Conservation (phyloP, 441 rosid genomes). For the Adansonia grandidieri region DNA sequence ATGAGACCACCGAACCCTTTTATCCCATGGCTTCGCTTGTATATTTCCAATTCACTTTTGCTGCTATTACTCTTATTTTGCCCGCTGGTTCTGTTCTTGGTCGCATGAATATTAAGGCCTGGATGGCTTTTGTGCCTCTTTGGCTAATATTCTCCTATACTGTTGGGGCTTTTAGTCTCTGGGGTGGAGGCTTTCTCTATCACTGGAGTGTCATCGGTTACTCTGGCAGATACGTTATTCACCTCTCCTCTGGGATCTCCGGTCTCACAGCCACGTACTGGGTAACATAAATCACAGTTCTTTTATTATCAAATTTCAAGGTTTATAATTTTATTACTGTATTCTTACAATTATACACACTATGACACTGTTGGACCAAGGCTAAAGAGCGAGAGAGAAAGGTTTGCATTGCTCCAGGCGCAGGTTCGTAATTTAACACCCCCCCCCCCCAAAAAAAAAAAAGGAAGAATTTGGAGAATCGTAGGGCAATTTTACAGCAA, state of each 20-base stretch:
- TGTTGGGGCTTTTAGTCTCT: constrained; percentile 73
- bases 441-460: no score
- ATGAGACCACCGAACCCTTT: constrained; percentile 36
- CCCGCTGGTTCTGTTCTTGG: constrained; percentile 85
- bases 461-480: no score
- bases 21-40: constrained; percentile 73
- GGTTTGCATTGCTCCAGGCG: constrained; percentile 66
- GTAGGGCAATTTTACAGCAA: background rate
- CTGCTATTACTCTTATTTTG: constrained; percentile 71
- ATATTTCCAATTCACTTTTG: constrained; percentile 77
- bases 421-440: constrained; percentile 43
- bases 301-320: background rate
- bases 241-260: constrained; percentile 77
- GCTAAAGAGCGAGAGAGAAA: constrained; percentile 64
- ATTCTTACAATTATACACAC: background rate
- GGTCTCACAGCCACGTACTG: constrained; percentile 83
- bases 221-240: constrained; percentile 84
- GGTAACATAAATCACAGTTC: constrained; percentile 37
- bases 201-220: constrained; percentile 83
- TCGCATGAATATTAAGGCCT: constrained; percentile 76
- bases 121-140: constrained; percentile 88
- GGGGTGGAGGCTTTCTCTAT: constrained; percentile 83
- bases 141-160: constrained; percentile 77
- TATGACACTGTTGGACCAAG: constrained; percentile 67
- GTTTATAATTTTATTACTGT: background rate